Evolutionary conservation across 305 asterid species (phyloP).

Genomic region (Fraxinus dipetala): DNA sequence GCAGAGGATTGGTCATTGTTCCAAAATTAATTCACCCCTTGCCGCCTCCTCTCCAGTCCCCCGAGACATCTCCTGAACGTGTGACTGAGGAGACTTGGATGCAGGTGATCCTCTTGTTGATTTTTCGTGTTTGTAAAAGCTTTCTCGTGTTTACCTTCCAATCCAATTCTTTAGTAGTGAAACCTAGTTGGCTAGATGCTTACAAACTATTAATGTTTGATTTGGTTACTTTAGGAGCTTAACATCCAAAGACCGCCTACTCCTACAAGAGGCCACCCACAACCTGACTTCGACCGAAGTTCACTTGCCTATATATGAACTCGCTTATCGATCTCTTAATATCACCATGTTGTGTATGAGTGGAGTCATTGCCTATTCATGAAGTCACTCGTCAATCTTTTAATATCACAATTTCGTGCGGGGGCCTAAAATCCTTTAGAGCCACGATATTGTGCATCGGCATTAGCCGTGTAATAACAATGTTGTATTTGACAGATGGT

Average conservation of each 20-base stretch:
- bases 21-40: constrained; percentile 93
- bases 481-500: constrained; percentile 23
- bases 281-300: constrained; percentile 81
- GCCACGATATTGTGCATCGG: not conserved
- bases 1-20: constrained; percentile 85
- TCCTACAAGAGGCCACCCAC: constrained; percentile 97
- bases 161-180: not conserved
- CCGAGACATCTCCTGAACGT: constrained; percentile 94
- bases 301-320: constrained; percentile 85
- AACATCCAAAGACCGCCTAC: constrained; percentile 99
- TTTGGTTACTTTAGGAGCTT: constrained; percentile 62
- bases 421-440: not conserved
- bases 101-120: constrained; percentile 55
- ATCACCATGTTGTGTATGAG: constrained; percentile 1
- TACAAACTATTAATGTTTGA: not conserved
- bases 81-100: constrained; percentile 80
- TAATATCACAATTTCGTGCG: not conserved
- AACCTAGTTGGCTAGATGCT: not conserved
- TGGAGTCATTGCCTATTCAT: not conserved
- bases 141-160: not conserved
- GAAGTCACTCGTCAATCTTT: not conserved
- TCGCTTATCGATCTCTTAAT: not conserved
- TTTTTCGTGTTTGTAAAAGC: not conserved
- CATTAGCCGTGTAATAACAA: not conserved
- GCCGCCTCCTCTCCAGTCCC: constrained; percentile 94